Base-by-base conservation (phyloP, 768 basidiomycete genomes). In the Xanthoconium purpureum region DNA sequence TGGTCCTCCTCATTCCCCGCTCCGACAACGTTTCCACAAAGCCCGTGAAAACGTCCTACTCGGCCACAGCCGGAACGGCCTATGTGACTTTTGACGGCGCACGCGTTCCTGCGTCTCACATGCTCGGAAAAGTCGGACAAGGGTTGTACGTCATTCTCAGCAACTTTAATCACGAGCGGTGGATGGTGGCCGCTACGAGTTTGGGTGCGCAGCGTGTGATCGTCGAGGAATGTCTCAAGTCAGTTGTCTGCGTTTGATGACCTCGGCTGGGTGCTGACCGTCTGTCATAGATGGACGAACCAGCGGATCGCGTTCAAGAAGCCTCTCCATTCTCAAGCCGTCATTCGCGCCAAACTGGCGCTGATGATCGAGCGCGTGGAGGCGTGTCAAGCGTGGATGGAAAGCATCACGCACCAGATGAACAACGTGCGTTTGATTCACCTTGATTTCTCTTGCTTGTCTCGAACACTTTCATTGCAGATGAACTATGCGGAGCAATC, bases 261-360 rank as follows among this genome's bases (percentile, higher is more conserved):
- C 15, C 49, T 43, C 6, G 13, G 30, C 50, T n/a, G 20, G 39
- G 30, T 35, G 37, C 45, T 58, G 50, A 70, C 30, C 3, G 43
- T 55, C 54, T 46, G 18, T n/a, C 53, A 52, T 57, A 92, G 89
- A 66, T 98, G 94, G 94, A 79, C 90, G 17, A 84, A 86, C 53
- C 92, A 97, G 64, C 86, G 95, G 40, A 79, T 88, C 50, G 93
- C 93, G 17, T 98, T 97, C 65, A 94, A 93, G 17, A 95, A 94
- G 69, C 89, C 90, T 18, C 77, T 94, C 52, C 80, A 80, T 52
- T 76, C 84, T 29, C 91, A 95, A 66, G 80, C 95, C 9, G 94
- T 97, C 63, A 89, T 98, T 61, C 83, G 95, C 17, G 76, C 87
- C 32, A 96, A 94, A 74, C 80, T 98, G 43, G 91, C 90, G 20